Base-by-base conservation (phyloP, 2,329 filamentous ascomycete genomes). In the Colletotrichum sansevieriae region DNA sequence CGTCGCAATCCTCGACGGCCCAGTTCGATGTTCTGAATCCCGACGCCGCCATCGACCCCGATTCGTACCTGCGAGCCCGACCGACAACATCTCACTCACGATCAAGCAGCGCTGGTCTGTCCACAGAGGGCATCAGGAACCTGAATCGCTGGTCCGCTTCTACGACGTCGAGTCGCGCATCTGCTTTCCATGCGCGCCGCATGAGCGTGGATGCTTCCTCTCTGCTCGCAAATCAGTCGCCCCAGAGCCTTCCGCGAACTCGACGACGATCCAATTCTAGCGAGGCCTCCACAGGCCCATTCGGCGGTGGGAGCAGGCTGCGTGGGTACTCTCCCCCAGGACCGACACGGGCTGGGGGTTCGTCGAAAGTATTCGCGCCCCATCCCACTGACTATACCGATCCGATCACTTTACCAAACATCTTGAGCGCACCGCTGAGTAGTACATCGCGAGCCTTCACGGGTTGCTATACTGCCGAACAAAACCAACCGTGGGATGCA, bases 91-190 rank as follows among this genome's bases (percentile, higher is more conserved):
- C 57, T 1, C 61, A 70, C 29, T 80, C 80, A 55, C 77, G 80
- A 54, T 79, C 80, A 11, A 80, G 75, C 67, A 80, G 79, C 66
- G 71, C 75, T 18, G 75, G 75, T 33, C 75, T 76, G 60, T 65
- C 78, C 64, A 80, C 76, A 72, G 83, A 84, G 62, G 75, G 79
- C 11, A 75, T 81, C 46, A 80, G 81, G 72, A 83, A 81, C 71
- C 78, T 84, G 65, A 82, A 86, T 73, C 81, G 83, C 73, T 86
- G 83, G 84, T 85, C 83, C 55, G 77, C 78, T 33, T 86, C 84
- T 15, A 85, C 83, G 52, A 73, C 78, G 3, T 85, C 84, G 54
- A 85, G 81, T 63, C 80, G 76, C 61, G 57, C 35, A 52, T 72
- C 59, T 46, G 49, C 33, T 3, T 61, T 29, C 25, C 43, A 60